Conservation (phyloP, 306 rosid genomes). For the Ormosia semicastrata region DNA sequence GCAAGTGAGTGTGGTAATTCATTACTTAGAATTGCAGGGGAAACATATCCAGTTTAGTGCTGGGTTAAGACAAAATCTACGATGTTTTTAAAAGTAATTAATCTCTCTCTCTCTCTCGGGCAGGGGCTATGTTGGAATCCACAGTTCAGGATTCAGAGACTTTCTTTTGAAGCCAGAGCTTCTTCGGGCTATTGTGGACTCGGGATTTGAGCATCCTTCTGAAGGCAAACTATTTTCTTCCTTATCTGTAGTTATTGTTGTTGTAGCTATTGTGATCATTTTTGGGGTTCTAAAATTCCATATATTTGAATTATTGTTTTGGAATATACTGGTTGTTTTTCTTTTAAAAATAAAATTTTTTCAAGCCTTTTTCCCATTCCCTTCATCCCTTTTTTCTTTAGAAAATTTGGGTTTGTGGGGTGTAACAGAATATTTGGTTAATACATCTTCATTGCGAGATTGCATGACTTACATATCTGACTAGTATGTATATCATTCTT, state of each 20-base stretch:
- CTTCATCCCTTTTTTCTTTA: not conserved
- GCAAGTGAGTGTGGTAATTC: not conserved
- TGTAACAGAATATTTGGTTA: not conserved
- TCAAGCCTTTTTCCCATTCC: too few species aligned
- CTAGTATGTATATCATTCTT: not conserved
- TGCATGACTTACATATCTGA: not conserved
- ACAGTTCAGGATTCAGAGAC: slow-evolving; percentile 99
- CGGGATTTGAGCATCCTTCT: slow-evolving; percentile 99
- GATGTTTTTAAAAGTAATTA: not conserved
- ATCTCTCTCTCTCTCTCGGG: not conserved
- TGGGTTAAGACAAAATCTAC: not conserved
- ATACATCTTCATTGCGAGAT: not conserved
- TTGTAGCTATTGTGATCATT: not conserved
- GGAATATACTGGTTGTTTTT: not conserved
- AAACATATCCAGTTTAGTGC: not conserved
- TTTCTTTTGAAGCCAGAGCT: slow-evolving; percentile 99
- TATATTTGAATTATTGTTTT: not conserved
- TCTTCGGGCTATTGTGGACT: slow-evolving; percentile 97
- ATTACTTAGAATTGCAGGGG: too few species aligned
- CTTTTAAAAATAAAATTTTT: too few species aligned
- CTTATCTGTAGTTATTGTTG: not conserved
- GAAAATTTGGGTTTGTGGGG: not conserved
- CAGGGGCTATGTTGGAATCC: slow-evolving; percentile 99
- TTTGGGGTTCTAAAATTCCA: not conserved
- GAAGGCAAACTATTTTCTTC: slow-evolving; percentile 60